Percentiles rank a stretch among this genome's conserved stretches.
These are phyloP conservation scores for Schizothecium vesticola DNA, from an alignment of 495 filamentous ascomycete genomes.

Conservation along the genomic window DNA sequence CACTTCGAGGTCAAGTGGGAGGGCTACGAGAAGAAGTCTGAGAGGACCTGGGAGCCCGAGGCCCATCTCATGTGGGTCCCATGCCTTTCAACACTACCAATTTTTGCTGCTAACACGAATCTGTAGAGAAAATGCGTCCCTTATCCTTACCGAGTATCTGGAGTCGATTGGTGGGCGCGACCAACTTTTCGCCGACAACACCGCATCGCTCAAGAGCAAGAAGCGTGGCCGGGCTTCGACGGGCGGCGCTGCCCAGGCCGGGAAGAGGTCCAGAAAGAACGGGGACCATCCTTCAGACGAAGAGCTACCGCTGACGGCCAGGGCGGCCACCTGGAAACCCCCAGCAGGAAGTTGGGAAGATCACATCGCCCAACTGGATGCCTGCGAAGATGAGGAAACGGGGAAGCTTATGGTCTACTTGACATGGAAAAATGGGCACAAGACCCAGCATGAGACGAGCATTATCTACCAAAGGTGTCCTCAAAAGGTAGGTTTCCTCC, in stretches of 20 bases:
- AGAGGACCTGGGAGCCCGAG: slow-evolving; percentile 58
- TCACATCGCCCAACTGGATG: slow-evolving; percentile 49
- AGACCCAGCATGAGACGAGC: slow-evolving; percentile 53
- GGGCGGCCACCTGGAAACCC: slow-evolving; percentile 43
- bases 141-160: slow-evolving; percentile 44
- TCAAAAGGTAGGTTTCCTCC: slow-evolving; percentile 45
- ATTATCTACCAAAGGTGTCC: slow-evolving; percentile 54
- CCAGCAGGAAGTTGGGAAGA: slow-evolving; percentile 56
- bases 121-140: slow-evolving; percentile 36
- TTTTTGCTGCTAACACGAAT: slow-evolving; percentile 3
- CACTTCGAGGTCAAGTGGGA: slow-evolving; percentile 58
- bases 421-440: slow-evolving; percentile 53
- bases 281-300: slow-evolving; percentile 31
- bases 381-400: slow-evolving; percentile 48
- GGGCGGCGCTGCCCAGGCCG: slow-evolving; percentile 21
- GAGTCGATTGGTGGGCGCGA: slow-evolving; percentile 48
- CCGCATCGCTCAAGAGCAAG: slow-evolving; percentile 37
- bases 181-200: slow-evolving; percentile 40
- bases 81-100: background rate
- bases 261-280: slow-evolving; percentile 35
- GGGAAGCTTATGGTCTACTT: slow-evolving; percentile 47
- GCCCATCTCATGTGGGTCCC: slow-evolving; percentile 48
- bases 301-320: slow-evolving; percentile 33
- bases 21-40: slow-evolving; percentile 52
- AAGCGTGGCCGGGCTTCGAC: slow-evolving; percentile 41